Evolutionary conservation across 2,329 filamentous ascomycete genomes (phyloP), one percentile per base, ranked within the genome.

Genomic region (Botrytis sinoallii): DNA sequence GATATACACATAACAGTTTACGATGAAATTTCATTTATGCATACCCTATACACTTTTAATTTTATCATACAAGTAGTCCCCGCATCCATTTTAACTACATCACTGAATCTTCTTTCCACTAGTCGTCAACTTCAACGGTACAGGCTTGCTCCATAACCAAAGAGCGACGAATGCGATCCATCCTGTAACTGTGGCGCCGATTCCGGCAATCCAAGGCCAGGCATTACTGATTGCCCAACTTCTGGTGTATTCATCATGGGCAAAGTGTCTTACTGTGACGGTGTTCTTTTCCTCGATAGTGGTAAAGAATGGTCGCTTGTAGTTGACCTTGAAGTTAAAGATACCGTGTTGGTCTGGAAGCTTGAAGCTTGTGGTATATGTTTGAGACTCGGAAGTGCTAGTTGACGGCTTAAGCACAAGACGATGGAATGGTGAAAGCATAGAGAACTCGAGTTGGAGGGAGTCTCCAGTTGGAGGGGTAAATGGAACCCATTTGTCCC

Each of bases 301-400:
- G 80, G 90, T 96, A 78, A 97, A 84, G 86, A 98, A 97, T 1
- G 95, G 94, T 10, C 96, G 91, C 87, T 97, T 97, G 88, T 98
- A 98, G 87, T 98, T 97, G 83, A 98, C 88, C 81, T 91, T 90
- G 88, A 99, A 98, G 85, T 97, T 97, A 88, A 98, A 99, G 84
- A 99, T 98, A 81, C 96, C 96, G 85, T 99, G 96, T 84, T 99
- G 96, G 82, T 99, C 96, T 7, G 96, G 96, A 6, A 95, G 88
- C 76, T 87, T 92, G 84, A 99, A 98, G 38, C 89, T 87, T 64
- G 89, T 87, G 76, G 88, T 87, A 86, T 91, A 99, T 75, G 92
- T 87, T 68, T 93, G 91, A 76, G 90, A 90, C 79, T 93, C 91
- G 72, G 86, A 83, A 1, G 90, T 91, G 40, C 86, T 86, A 46